phyloP scores from a whole-genome alignment of 164 flowering plant species.

The Paratinospora sagittata region DNA sequence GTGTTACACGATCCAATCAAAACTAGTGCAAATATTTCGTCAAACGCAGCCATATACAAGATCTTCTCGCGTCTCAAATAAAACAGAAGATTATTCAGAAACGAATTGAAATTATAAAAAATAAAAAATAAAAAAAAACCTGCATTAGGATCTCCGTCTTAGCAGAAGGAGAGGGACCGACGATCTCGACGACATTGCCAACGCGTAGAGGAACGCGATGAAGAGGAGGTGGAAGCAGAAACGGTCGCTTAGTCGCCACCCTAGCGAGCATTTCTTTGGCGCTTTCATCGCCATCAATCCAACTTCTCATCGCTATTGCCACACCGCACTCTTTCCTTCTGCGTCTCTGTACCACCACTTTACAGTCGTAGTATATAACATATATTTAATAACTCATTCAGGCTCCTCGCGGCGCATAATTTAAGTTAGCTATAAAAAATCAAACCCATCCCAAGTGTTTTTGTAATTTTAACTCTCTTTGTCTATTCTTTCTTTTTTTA shows the following conservation, averaged over 20 bases:
- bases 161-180: slow-evolving; percentile 81
- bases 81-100: background rate
- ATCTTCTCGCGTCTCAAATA: background rate
- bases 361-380: too few species aligned
- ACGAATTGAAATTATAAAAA: background rate
- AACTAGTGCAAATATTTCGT: too few species aligned
- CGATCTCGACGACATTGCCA: slow-evolving; percentile 77
- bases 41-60: too few species aligned
- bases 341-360: background rate
- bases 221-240: slow-evolving; percentile 52
- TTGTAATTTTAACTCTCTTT: too few species aligned
- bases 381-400: too few species aligned
- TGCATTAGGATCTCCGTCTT: slow-evolving; percentile 70
- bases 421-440: too few species aligned
- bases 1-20: too few species aligned
- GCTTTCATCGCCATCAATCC: slow-evolving; percentile 65
- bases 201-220: slow-evolving; percentile 72
- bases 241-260: slow-evolving; percentile 44
- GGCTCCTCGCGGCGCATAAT: too few species aligned
- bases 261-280: slow-evolving; percentile 53
- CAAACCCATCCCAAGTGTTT: too few species aligned
- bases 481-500: too few species aligned
- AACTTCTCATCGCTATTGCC: slow-evolving; percentile 21
- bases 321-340: background rate
- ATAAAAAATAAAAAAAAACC: slow-evolving; percentile 35